Evolutionary conservation across 805 yeast genomes (phyloP).

Genomic region (Ogataea degrootiae): DNA sequence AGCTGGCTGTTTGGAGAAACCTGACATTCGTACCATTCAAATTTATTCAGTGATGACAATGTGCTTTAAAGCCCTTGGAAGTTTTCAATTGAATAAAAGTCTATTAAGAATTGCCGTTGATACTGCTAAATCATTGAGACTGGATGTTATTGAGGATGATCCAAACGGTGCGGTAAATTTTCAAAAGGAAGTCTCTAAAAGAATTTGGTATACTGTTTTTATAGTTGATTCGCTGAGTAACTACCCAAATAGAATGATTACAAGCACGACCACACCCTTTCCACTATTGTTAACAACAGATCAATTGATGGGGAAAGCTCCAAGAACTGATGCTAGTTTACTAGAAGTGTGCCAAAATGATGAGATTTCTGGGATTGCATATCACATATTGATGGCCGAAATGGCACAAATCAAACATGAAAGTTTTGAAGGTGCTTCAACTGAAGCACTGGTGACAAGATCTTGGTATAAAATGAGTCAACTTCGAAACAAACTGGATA

Average conservation of each 20-base stretch:
- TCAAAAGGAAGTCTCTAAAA: constrained; percentile 18
- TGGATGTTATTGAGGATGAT: constrained; percentile 6
- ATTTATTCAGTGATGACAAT: constrained; percentile 21
- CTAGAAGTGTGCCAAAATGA: constrained; percentile 10
- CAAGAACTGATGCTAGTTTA: not conserved
- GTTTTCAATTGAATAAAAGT: constrained; percentile 17
- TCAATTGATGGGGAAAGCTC: constrained; percentile 8
- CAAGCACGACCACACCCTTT: constrained; percentile 15
- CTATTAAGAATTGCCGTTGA: constrained; percentile 17
- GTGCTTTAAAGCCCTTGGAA: constrained; percentile 23
- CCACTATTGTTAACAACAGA: constrained; percentile 16
- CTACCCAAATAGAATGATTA: constrained; percentile 19
- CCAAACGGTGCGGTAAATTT: constrained; percentile 4
- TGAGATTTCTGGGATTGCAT: constrained; percentile 19
- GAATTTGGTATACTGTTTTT: constrained; percentile 22
- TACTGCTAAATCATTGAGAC: constrained; percentile 13
- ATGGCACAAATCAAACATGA: constrained; percentile 19
- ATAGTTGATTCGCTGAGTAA: constrained; percentile 24
- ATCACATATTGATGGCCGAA: constrained; percentile 18
- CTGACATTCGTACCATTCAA: constrained; percentile 22
- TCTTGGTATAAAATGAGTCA: constrained; percentile 13
- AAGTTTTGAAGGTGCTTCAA: constrained; percentile 9
- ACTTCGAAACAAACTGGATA: constrained; percentile 8
- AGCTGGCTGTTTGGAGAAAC: constrained; percentile 20
- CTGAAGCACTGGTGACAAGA: constrained; percentile 2